phyloP scores from a whole-genome alignment of 805 yeast genomes.

The Metschnikowia proteae region DNA sequence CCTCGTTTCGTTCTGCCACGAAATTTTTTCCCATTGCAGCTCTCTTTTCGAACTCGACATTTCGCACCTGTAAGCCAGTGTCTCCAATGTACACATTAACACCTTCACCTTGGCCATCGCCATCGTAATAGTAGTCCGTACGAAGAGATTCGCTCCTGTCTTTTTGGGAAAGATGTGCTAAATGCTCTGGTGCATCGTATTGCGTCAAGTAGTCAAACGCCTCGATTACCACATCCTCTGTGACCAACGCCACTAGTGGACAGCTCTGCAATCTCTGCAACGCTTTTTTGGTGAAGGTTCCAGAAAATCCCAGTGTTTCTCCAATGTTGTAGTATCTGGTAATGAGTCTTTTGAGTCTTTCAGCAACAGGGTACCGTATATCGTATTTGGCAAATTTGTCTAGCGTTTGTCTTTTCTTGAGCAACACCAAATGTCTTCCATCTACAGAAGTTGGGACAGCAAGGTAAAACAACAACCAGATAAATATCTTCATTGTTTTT shows the following conservation, averaged over 20 bases:
- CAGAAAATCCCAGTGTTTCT: slow-evolving; percentile 65
- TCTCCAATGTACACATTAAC: slow-evolving; percentile 20
- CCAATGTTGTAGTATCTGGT: slow-evolving; percentile 61
- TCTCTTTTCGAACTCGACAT: slow-evolving; percentile 14
- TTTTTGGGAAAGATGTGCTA: slow-evolving; percentile 57
- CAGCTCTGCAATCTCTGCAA: slow-evolving; percentile 47
- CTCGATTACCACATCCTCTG: slow-evolving; percentile 59
- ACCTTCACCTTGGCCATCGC: slow-evolving; percentile 41
- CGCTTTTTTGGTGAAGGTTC: slow-evolving; percentile 50
- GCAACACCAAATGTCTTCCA: slow-evolving; percentile 44
- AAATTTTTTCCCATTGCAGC: slow-evolving; percentile 15
- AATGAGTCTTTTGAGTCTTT: slow-evolving; percentile 47
- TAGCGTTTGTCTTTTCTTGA: slow-evolving; percentile 47
- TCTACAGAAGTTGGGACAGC: slow-evolving; percentile 3
- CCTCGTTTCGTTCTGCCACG: slow-evolving; percentile 24
- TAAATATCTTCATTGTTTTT: not conserved
- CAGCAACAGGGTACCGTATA: slow-evolving; percentile 27
- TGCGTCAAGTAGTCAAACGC: slow-evolving; percentile 50
- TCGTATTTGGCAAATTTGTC: slow-evolving; percentile 48
- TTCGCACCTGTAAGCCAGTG: slow-evolving; percentile 13
- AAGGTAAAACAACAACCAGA: slow-evolving; percentile 1
- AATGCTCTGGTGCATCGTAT: slow-evolving; percentile 56
- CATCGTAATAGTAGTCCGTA: slow-evolving; percentile 47
- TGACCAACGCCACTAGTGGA: slow-evolving; percentile 64
- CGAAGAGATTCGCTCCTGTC: slow-evolving; percentile 18